Conservation (phyloP, 2,329 filamentous ascomycete genomes). For the Pestalotiopsis sp. region DNA sequence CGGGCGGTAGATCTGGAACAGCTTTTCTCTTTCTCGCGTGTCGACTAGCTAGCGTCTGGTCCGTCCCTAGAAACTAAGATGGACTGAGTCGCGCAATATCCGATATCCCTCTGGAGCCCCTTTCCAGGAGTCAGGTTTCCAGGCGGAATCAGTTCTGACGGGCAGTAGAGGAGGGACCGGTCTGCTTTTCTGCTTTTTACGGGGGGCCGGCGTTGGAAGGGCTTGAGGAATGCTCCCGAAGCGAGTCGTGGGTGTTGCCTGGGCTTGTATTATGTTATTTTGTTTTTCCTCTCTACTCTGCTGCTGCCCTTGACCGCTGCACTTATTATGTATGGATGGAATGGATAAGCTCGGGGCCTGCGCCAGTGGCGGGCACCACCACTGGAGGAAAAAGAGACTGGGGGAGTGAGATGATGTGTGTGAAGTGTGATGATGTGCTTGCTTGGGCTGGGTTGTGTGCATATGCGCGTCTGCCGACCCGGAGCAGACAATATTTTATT, state of each 20-base stretch:
- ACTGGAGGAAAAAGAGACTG: not conserved
- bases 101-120: constrained; percentile 2
- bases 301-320: not conserved
- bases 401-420: not conserved
- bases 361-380: constrained; percentile 12
- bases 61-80: not conserved
- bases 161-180: not conserved
- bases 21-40: constrained; percentile 1
- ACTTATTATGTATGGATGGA: not conserved
- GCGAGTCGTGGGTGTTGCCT: constrained; percentile 12
- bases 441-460: constrained; percentile 6
- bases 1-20: not conserved
- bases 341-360: constrained; percentile 1
- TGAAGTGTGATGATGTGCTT: not conserved
- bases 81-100: constrained; percentile 7
- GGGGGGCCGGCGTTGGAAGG: not conserved
- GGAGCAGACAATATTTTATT: not conserved
- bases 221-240: not conserved
- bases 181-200: not conserved
- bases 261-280: not conserved
- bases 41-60: constrained; percentile 5
- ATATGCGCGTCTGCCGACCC: constrained; percentile 13
- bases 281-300: not conserved
- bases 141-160: not conserved
- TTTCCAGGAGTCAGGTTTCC: constrained; percentile 4